Base-by-base conservation (phyloP, 345 rosid species). In the Citrus mangshanensis region DNA sequence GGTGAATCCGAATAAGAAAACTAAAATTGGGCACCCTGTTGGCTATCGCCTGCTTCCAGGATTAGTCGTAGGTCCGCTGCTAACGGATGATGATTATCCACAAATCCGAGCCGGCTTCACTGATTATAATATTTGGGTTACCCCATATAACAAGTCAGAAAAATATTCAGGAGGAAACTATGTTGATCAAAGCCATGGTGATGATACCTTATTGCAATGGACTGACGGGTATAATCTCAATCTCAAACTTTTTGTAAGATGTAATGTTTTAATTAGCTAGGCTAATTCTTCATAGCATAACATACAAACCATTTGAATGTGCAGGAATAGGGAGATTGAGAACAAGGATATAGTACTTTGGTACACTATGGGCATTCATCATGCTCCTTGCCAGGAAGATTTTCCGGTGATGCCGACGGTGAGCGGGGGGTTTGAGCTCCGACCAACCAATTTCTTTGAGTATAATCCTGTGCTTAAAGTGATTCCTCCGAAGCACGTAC, bases 91-190 rank as follows among this genome's bases (percentile, higher is more conserved):
- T 72, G 90, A 90, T 65, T 88, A 68, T 21, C 91, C 90, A 0
- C 88, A 86, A 77, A 84, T 89, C 40, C 78, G 94, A 1, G 88
- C 73, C 0, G 87, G 85, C 3, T 91, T 89, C 74, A 82, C 90
- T 2, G 87, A 89, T 18, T 80, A 89, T 60, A 85, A 88, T 30
- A 83, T 91, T 37, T 89, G 92, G 94, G 85, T 89, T 66, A 89
- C 90, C 5, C 89, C 88, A 6, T 88, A 91, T 49, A 89, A 91
- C 38, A 87, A 75, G 79, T 84, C 90, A 0, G 94, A 89, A 65
- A 82, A 79, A 80, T 89, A 90, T 87, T 84, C 88, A 1, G 86
- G 86, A 0, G 91, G 92, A 59, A 18, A 40, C 37, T 87, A 81
- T 65, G 84, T 79, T 13, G 90, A 88, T 65, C 87, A 82, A 55